Evolutionary conservation across 352 stramenopile species (phyloP), one percentile per base, ranked within the genome.

Genomic region (Aphanomyces invadans): DNA sequence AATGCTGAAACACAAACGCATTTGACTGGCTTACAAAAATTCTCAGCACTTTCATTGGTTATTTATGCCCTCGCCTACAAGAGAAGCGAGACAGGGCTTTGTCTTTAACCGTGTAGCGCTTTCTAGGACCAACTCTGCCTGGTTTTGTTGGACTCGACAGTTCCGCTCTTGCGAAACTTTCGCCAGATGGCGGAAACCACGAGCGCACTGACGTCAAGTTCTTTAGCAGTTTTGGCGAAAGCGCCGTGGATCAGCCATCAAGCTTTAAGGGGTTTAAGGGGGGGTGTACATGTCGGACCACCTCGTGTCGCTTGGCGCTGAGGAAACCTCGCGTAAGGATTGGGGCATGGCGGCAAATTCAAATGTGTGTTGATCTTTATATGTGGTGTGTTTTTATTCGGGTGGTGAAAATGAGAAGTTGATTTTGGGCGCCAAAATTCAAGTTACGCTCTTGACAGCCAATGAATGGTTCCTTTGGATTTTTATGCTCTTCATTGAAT

Each of bases 211-310:
- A n/a, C n/a, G n/a, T n/a, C n/a, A n/a, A n/a, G n/a, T n/a, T n/a
- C n/a, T n/a, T n/a, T n/a, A n/a, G n/a, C n/a, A n/a, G n/a, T n/a
- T n/a, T n/a, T n/a, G 38, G 17, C 38, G 38, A 9, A 17, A 17
- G 53, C 11, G 71, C 0, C 59, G 15, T 0, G 74, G 15, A 2
- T 42, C 55, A 36, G 76, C 70, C 25, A 70, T 60, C 62, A 70
- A 75, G 0, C 69, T 64, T 11, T 55, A 9, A 28, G 46, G n/a
- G n/a, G n/a, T n/a, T n/a, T n/a, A n/a, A n/a, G n/a, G n/a, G n/a
- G n/a, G n/a, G n/a, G n/a, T n/a, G n/a, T n/a, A n/a, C n/a, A n/a
- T n/a, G n/a, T n/a, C n/a, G n/a, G n/a, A n/a, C n/a, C n/a, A n/a
- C n/a, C n/a, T n/a, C n/a, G n/a, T n/a, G n/a, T n/a, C n/a, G n/a